A percentile compares a stretch with the other conserved stretches of the same genome.
Evolutionary conservation across 441 rosid genomes (phyloP).

Genomic region (Adansonia madagascariensis): DNA sequence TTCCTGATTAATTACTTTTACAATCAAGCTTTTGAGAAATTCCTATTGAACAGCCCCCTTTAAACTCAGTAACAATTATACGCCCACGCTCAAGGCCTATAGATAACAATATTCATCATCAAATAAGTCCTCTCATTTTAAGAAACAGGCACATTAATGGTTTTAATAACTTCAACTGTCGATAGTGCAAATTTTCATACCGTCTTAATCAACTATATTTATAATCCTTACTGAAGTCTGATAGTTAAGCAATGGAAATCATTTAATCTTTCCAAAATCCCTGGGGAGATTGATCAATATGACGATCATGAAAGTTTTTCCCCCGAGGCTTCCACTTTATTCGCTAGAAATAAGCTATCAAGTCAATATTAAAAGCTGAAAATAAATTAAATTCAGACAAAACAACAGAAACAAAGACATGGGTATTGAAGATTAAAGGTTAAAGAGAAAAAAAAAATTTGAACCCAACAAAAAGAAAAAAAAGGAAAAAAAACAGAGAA

Average conservation of each 20-base stretch:
- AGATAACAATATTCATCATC: neutral
- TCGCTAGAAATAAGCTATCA: neutral
- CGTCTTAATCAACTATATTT: neutral
- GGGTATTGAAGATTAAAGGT: slow-evolving; percentile 1
- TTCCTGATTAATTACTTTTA: neutral
- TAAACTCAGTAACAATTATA: neutral
- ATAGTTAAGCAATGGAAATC: neutral
- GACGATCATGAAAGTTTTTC: neutral
- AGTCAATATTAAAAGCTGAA: neutral
- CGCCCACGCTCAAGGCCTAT: too few species aligned
- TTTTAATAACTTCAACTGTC: neutral
- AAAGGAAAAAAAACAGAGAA: too few species aligned
- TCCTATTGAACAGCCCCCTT: neutral
- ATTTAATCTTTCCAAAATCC: neutral
- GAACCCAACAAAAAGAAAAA: too few species aligned
- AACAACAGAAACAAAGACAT: neutral
- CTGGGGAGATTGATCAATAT: neutral
- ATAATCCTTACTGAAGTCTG: neutral
- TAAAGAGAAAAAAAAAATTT: neutral
- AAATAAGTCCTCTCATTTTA: neutral
- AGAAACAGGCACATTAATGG: slow-evolving; percentile 1
- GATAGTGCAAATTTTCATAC: neutral
- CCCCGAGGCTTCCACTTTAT: neutral
- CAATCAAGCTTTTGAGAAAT: neutral
- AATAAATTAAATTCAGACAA: slow-evolving; percentile 5